Evolutionary conservation across 2,329 filamentous ascomycete species (phyloP), one percentile per base, ranked within the genome.

Genomic region (Colletotrichum eleusines): DNA sequence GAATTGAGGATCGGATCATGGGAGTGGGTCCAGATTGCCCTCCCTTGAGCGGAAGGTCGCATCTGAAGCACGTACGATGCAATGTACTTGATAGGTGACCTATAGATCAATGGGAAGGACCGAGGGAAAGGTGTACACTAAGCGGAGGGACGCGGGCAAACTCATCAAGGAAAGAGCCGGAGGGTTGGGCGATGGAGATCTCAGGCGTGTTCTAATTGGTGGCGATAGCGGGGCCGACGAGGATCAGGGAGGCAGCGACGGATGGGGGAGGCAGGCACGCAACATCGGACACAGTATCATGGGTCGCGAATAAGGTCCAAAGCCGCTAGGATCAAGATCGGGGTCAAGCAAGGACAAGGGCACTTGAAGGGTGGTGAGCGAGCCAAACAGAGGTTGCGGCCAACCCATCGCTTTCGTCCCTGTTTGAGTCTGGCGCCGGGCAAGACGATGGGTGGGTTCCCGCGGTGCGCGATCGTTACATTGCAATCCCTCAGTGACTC

Each of bases 1-100:
- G 16, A 3, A 35, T 44, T 31, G 48, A 8, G 55, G 50, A 70
- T 70, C 68, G 60, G 63, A 67, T 57, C 68, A 67, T 71, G 50
- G 18, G 48, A 67, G 68, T 67, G 68, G 63, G 40, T 33, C 63
- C 12, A 35, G 18, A 50, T 66, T 46, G 26, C 20, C n/a, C 20
- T 69, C 40, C 63, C 42, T 57, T 44, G 38, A 57, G 48, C 16
- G 40, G 44, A 40, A 50, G 14, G 65, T 68, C 51, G 51, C 65
- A 63, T 50, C 50, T 38, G 31, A 26, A 40, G 11, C 11, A 40
- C 38, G 11, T 40, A 18, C 4, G 31, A 33, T 33, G 31, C 7
- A 33, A 3, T 4, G 7, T 33, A 33, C 31, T 33, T 7, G 31
- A 33, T 33, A 33, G 31, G 4, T 3, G 35, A 38, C 35, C 35